Evolutionary conservation across 108 stramenopile species (phyloP).

Genomic region (Stephanodiscus minutulus): DNA sequence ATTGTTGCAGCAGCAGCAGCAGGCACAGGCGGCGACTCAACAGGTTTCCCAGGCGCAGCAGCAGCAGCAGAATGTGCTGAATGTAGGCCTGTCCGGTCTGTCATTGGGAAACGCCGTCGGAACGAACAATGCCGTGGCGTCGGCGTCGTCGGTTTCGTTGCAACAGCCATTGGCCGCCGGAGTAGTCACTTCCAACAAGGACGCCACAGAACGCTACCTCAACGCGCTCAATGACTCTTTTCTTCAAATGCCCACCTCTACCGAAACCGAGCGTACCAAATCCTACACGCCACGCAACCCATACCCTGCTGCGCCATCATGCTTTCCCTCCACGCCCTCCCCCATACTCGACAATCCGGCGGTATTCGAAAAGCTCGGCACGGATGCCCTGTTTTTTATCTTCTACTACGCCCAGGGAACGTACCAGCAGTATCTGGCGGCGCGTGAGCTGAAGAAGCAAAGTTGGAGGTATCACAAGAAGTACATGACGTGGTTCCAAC

Average conservation of each 20-base stretch:
- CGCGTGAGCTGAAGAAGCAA: slow-evolving; percentile 96
- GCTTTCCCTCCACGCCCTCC: slow-evolving; percentile 89
- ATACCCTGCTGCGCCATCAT: slow-evolving; percentile 83
- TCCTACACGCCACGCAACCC: slow-evolving; percentile 93
- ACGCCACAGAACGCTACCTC: slow-evolving; percentile 44
- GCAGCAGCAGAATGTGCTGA: slow-evolving; percentile 51
- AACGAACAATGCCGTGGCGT: slow-evolving; percentile 17
- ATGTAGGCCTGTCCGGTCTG: slow-evolving; percentile 67
- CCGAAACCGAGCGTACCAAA: slow-evolving; percentile 67
- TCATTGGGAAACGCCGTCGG: slow-evolving; percentile 39
- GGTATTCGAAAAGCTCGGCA: slow-evolving; percentile 94
- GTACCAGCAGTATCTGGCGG: slow-evolving; percentile 98
- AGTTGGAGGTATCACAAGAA: slow-evolving; percentile 99
- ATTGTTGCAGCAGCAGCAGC: slow-evolving; percentile 41
- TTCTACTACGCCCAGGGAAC: slow-evolving; percentile 99
- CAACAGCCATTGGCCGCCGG: slow-evolving; percentile 10
- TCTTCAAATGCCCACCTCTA: slow-evolving; percentile 65
- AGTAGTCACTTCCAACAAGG: slow-evolving; percentile 25
- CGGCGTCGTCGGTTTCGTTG: slow-evolving; percentile 17
- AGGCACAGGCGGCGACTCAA: slow-evolving; percentile 27
- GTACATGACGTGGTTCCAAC: slow-evolving; percentile 99
- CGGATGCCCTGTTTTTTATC: slow-evolving; percentile 99
- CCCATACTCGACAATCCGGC: slow-evolving; percentile 90
- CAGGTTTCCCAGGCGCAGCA: slow-evolving; percentile 34
- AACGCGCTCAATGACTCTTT: slow-evolving; percentile 68